A percentile compares a stretch with the other conserved stretches of the same genome.
Evolutionary conservation across 352 stramenopile genomes (phyloP).

Genomic region (Globisporangium sylvaticum): DNA sequence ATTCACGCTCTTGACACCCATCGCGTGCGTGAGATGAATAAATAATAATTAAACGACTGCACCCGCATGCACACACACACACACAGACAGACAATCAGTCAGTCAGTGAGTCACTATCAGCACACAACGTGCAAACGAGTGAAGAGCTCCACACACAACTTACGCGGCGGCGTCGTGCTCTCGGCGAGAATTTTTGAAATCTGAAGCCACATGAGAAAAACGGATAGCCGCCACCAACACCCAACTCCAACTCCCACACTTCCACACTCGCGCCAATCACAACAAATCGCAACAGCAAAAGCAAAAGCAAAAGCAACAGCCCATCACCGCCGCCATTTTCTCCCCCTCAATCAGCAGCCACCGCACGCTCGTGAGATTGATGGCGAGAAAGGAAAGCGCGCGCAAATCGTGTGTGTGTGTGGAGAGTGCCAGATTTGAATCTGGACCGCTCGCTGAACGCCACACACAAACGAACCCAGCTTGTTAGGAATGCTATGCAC

Average conservation of each 20-base stretch:
- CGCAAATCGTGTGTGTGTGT: constrained; percentile 1
- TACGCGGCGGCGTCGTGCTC: background rate
- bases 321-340: background rate
- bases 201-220: constrained; percentile 10
- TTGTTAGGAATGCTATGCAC: background rate
- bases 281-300: background rate
- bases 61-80: background rate
- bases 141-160: background rate
- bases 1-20: constrained; percentile 3
- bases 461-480: background rate
- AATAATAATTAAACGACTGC: constrained; percentile 1
- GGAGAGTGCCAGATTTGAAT: constrained; percentile 13
- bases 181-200: constrained; percentile 3
- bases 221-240: background rate
- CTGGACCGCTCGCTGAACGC: constrained; percentile 9
- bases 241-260: background rate
- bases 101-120: background rate
- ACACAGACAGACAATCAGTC: background rate
- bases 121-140: background rate
- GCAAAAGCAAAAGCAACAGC: background rate
- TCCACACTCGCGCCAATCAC: too few species aligned
- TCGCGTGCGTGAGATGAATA: background rate
- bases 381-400: constrained; percentile 8
- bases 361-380: background rate
- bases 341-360: background rate